Base-by-base conservation (phyloP, 805 yeast genomes). In the Barnettozyma populi region DNA sequence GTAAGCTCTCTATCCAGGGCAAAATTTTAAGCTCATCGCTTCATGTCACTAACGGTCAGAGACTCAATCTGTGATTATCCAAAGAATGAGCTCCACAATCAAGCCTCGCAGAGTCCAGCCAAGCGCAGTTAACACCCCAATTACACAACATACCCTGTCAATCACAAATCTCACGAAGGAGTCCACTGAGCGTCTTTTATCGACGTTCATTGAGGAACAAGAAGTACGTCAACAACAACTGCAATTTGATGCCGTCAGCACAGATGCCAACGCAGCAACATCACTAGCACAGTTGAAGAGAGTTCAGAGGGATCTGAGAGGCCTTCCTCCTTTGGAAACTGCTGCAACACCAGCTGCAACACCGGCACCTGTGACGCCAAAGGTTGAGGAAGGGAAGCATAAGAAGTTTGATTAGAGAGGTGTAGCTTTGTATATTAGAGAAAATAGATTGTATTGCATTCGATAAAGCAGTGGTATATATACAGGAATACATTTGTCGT, bases 271-370 rank as follows among this genome's bases (percentile, higher is more conserved):
- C 58, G 66, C 44, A 39, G 63, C 44, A 46, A 63, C 60, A 20
- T 62, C 71, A 5, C 23, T 71, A 10, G 60, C 86, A 49, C 95
- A 86, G 68, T 70, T 87, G 57, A 76, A 73, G 57, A 75, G 95
- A 62, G 70, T 86, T 36, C 92, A 84, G 61, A 76, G 95, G 66
- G 88, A 84, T 53, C 76, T 86, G 54, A 72, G 89, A 55, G 95
- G 95, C 1, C 73, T 87, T 49, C 92, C 95, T 9, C 95, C 95
- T 35, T 47, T 62, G 49, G 66, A 63, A 27, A 37, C 53, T 2
- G 44, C 40, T 9, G 39, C 32, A 8, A 36, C 47, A 5, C 21
- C 47, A 19, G 31, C 45, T 18, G 36, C 49, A 5, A 45, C 52
- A 5, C 20, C 53, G 7, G 21, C 55, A 4, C 46, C 48, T 13